Percentiles rank a stretch among this genome's conserved stretches.
Evolutionary conservation across 345 rosid species (phyloP).

Genomic region (Anastatica hierochuntica): DNA sequence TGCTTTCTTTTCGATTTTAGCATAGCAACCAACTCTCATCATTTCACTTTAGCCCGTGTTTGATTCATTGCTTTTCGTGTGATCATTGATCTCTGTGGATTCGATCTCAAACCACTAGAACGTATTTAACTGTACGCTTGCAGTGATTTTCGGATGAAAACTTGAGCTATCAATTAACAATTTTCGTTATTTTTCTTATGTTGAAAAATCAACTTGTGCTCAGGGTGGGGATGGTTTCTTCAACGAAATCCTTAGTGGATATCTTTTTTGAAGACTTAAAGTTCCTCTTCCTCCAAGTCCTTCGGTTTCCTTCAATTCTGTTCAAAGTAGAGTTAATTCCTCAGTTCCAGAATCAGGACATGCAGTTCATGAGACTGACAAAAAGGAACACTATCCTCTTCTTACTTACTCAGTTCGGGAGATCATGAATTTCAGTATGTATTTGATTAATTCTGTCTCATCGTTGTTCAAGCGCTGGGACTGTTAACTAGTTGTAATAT

Average conservation of each 20-base stretch:
- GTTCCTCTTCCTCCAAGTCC: constrained; percentile 65
- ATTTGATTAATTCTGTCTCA: constrained; percentile 7
- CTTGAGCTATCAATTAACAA: no score
- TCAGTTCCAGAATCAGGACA: constrained; percentile 27
- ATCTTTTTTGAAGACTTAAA: constrained; percentile 66
- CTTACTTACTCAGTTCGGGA: constrained; percentile 28
- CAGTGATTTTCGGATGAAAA: no score
- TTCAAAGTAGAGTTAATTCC: constrained; percentile 28
- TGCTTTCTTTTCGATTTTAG: no score
- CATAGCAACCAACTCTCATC: no score
- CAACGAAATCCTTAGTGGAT: constrained; percentile 81
- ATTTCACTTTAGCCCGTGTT: no score
- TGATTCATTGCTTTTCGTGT: no score
- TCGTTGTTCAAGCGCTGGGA: not conserved
- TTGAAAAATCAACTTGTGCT: not conserved
- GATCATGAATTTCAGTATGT: constrained; percentile 35
- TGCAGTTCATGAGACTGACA: constrained; percentile 29
- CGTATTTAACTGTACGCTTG: no score
- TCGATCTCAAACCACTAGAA: no score
- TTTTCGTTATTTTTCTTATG: not conserved
- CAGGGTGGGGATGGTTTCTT: constrained; percentile 99
- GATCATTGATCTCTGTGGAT: no score
- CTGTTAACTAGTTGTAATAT: constrained; percentile 16
- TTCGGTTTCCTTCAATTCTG: constrained; percentile 37
- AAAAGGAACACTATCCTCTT: constrained; percentile 45